Base-by-base conservation (phyloP, 768 basidiomycete species). In the Pseudohyphozyma bogoriensis region DNA sequence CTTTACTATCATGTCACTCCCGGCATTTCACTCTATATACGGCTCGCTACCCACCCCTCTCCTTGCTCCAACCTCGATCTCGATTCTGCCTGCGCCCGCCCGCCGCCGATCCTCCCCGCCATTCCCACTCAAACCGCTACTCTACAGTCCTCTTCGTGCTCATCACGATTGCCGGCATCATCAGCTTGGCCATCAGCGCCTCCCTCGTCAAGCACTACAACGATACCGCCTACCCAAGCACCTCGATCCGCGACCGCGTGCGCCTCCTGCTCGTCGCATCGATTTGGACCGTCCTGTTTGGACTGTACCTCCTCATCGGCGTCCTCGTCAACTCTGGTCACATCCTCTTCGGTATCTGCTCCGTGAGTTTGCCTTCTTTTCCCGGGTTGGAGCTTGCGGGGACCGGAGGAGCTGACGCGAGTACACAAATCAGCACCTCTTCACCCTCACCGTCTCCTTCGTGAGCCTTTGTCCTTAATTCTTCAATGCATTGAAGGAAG, bases 371-470 rank as follows among this genome's bases (percentile, higher is more conserved):
- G n/a, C n/a, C n/a, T n/a, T n/a, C n/a, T n/a, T n/a, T n/a, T n/a
- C n/a, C n/a, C n/a, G n/a, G n/a, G n/a, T n/a, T n/a, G n/a, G n/a
- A n/a, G n/a, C n/a, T n/a, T n/a, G n/a, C n/a, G n/a, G n/a, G n/a
- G n/a, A n/a, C n/a, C n/a, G n/a, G n/a, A n/a, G n/a, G n/a, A n/a
- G n/a, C n/a, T n/a, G n/a, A n/a, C n/a, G n/a, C n/a, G n/a, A n/a
- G n/a, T n/a, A n/a, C n/a, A n/a, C n/a, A n/a, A n/a, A n/a, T n/a
- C n/a, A n/a, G 10, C 71, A 73, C 56, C 60, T 73, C 53, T 49
- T 74, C 55, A 64, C 70, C 26, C 58, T 71, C 49, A 59, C 63
- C n/a, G 72, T 76, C 62, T 68, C 66, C n/a, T 75, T 75, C 59
- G 68, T 70, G 28, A 22, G 65, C 52, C 32, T 3, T 26, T 33